Evolutionary conservation across 345 rosid species (phyloP).

Genomic region (Eucalyptus sideroxylon): DNA sequence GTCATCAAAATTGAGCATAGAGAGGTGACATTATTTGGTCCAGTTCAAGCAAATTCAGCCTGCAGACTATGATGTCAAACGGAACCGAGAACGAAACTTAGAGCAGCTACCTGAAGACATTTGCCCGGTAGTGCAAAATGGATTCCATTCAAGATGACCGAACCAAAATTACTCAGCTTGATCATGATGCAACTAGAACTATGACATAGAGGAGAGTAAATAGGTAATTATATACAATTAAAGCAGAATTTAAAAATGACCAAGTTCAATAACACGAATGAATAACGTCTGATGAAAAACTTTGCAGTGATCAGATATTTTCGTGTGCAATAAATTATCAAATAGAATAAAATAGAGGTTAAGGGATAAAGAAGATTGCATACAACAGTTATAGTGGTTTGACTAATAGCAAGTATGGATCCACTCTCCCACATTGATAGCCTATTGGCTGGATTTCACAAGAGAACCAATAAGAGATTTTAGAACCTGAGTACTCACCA

Average conservation of each 20-base stretch:
- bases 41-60: background rate
- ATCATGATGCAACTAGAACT: background rate
- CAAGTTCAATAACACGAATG: no score
- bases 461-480: no score
- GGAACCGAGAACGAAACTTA: background rate
- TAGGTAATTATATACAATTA: no score
- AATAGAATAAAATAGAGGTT: no score
- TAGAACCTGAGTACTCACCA: no score
- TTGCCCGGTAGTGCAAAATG: background rate
- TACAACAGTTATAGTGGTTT: no score
- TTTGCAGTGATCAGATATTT: rapidly evolving
- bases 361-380: no score
- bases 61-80: background rate
- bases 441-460: rapidly evolving
- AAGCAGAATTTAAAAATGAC: no score
- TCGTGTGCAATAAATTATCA: no score
- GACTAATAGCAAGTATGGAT: rapidly evolving
- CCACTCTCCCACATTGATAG: rapidly evolving
- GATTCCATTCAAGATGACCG: background rate
- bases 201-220: no score
- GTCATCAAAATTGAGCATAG: background rate
- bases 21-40: background rate
- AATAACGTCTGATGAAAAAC: no score
- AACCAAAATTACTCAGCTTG: background rate
- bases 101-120: background rate